Conservation (phyloP, 306 rosid genomes). For the Vigna mungo region DNA sequence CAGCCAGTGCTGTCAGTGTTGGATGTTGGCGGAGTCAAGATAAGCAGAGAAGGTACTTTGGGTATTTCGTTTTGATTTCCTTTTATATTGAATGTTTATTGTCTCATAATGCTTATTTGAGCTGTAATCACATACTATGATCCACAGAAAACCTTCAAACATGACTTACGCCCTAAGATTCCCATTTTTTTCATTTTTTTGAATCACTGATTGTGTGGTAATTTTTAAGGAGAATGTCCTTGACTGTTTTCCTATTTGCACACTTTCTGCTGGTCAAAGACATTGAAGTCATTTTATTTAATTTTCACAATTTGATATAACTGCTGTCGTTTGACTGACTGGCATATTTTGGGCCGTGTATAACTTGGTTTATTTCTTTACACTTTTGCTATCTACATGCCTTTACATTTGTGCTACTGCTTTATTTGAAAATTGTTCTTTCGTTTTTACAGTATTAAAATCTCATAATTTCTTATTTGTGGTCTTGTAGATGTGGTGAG, state of each 20-base stretch:
- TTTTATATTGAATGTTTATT: neutral
- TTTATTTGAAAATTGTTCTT: constrained; percentile 8
- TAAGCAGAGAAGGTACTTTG: constrained; percentile 69
- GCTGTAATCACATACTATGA: constrained; percentile 4
- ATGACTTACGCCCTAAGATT: neutral
- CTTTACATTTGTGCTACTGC: neutral
- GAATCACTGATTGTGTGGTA: constrained; percentile 6
- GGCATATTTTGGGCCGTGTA: neutral
- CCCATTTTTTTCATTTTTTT: neutral
- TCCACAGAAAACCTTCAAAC: constrained; percentile 4
- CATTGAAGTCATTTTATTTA: constrained; percentile 27
- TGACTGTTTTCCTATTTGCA: constrained; percentile 17
- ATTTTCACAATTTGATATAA: constrained; percentile 2
- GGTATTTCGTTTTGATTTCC: neutral
- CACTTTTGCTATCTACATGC: constrained; percentile 20
- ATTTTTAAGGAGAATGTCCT: constrained; percentile 6
- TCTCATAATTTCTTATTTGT: constrained; percentile 17
- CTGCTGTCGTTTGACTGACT: neutral
- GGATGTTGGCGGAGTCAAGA: constrained; percentile 81
- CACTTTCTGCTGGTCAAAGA: constrained; percentile 10
- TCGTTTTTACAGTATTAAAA: constrained; percentile 9
- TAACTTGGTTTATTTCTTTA: constrained; percentile 22
- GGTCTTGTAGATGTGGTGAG: constrained; percentile 78
- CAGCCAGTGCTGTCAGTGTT: constrained; percentile 66
- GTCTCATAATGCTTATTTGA: constrained; percentile 22